Evolutionary conservation across 148 eudicot species (phyloP).

Genomic region (Amaranthus cruentus): DNA sequence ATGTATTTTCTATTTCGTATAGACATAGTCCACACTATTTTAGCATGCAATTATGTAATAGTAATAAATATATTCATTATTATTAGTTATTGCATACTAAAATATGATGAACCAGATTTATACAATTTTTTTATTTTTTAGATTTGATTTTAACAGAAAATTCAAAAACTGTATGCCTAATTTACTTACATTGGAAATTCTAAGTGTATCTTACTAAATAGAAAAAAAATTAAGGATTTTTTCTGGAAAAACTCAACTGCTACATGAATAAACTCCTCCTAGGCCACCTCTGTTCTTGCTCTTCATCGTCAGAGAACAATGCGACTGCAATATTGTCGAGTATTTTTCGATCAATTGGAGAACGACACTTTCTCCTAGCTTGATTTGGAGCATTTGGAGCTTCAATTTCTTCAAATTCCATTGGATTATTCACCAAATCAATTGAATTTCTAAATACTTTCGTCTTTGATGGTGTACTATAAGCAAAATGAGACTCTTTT

Average conservation of each 20-base stretch:
- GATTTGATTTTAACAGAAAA: too few species aligned
- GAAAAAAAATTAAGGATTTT: too few species aligned
- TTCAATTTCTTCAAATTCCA: conserved; percentile 17
- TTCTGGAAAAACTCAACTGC: neutral
- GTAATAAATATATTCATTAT: too few species aligned
- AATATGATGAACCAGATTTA: too few species aligned
- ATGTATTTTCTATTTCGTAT: too few species aligned
- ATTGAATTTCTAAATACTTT: conserved; percentile 32
- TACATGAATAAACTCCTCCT: conserved; percentile 32
- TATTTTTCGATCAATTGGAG: conserved; percentile 34
- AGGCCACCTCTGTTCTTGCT: conserved; percentile 28
- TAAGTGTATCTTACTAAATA: too few species aligned
- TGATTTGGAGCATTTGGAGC: conserved; percentile 66
- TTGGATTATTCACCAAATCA: conserved; percentile 21
- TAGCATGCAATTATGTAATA: neutral
- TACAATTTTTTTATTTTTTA: too few species aligned
- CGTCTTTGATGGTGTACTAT: conserved; percentile 54
- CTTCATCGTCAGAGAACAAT: conserved; percentile 37
- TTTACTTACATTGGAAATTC: too few species aligned
- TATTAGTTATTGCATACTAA: too few species aligned
- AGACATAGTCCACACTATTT: too few species aligned
- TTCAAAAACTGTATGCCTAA: too few species aligned
- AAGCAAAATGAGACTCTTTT: conserved; percentile 55
- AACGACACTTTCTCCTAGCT: conserved; percentile 22
- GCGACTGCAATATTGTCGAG: conserved; percentile 45